Conservation (phyloP, 2,329 filamentous ascomycete genomes). For the Fusarium sp. region DNA sequence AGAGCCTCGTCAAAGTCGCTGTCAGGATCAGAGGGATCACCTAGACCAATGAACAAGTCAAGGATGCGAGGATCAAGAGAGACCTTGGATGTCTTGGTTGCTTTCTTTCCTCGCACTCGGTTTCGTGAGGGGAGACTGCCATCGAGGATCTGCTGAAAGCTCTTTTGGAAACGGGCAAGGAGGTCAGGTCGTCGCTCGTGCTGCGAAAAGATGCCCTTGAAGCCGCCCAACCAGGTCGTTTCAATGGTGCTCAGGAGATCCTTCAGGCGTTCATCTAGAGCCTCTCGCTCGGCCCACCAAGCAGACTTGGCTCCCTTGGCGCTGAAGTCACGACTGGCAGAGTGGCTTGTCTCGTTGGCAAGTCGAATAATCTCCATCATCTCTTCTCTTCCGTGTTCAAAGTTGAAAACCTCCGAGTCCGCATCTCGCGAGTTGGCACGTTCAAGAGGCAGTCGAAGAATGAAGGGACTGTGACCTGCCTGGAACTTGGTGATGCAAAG, state of each 20-base stretch:
- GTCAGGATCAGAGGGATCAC: conserved; percentile 71
- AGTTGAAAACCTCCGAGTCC: conserved; percentile 81
- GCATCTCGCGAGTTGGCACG: conserved; percentile 81
- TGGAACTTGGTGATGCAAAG: conserved; percentile 89
- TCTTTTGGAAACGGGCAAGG: conserved; percentile 76
- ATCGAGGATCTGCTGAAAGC: conserved; percentile 80
- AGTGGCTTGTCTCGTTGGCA: conserved; percentile 85
- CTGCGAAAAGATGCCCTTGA: conserved; percentile 91
- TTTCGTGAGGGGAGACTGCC: conserved; percentile 85
- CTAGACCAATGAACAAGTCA: conserved; percentile 87
- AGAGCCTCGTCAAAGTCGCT: conserved; percentile 84
- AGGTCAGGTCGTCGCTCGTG: conserved; percentile 67
- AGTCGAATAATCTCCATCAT: conserved; percentile 81
- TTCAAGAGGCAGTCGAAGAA: conserved; percentile 84
- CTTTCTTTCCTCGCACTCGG: conserved; percentile 64
- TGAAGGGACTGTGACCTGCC: conserved; percentile 77
- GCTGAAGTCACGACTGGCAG: conserved; percentile 68
- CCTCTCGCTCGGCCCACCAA: conserved; percentile 90
- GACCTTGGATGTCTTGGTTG: conserved; percentile 53
- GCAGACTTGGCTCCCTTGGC: conserved; percentile 76
- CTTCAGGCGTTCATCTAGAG: conserved; percentile 77
- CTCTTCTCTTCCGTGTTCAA: conserved; percentile 79
- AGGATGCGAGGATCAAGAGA: conserved; percentile 70
- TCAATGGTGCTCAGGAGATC: conserved; percentile 86
- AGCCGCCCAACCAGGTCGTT: conserved; percentile 92